Evolutionary conservation across 306 rosid species (phyloP).

Genomic region (Cucumis melo): DNA sequence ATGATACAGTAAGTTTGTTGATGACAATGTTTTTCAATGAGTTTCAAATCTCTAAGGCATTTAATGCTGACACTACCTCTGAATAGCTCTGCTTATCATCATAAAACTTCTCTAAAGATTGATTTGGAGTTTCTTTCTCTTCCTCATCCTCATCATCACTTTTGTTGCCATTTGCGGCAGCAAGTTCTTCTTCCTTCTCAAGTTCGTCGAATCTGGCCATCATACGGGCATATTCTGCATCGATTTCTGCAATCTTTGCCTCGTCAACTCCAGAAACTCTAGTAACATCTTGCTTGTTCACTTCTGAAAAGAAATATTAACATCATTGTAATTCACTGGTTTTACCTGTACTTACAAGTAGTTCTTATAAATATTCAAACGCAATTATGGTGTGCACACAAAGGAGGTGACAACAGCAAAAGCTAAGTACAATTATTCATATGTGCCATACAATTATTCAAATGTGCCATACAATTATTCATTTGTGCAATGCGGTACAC

Average conservation of each 20-base stretch:
- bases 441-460: no score
- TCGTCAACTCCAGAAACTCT: slow-evolving; percentile 13
- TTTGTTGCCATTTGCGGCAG: slow-evolving; percentile 29
- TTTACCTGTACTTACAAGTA: background rate
- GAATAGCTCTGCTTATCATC: slow-evolving; percentile 14
- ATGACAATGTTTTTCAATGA: background rate
- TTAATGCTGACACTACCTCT: slow-evolving; percentile 29
- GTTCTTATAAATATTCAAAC: background rate
- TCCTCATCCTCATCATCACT: slow-evolving; percentile 28
- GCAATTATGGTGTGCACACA: background rate
- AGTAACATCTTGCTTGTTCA: slow-evolving; percentile 19
- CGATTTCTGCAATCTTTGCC: slow-evolving; percentile 15
- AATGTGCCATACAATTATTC: no score
- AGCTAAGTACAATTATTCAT: background rate
- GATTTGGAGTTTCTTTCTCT: slow-evolving; percentile 21
- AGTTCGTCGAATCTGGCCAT: slow-evolving; percentile 55
- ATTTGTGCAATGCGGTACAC: background rate
- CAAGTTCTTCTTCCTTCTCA: slow-evolving; percentile 61
- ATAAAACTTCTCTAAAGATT: slow-evolving; percentile 19
- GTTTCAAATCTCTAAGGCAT: slow-evolving; percentile 9
- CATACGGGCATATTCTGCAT: slow-evolving; percentile 45
- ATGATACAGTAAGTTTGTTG: background rate
- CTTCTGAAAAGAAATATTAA: background rate
- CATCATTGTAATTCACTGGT: background rate
- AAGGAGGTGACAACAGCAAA: background rate